phyloP scores from a whole-genome alignment of 2,329 filamentous ascomycete genomes.

The Apiospora kogelbergensis region DNA sequence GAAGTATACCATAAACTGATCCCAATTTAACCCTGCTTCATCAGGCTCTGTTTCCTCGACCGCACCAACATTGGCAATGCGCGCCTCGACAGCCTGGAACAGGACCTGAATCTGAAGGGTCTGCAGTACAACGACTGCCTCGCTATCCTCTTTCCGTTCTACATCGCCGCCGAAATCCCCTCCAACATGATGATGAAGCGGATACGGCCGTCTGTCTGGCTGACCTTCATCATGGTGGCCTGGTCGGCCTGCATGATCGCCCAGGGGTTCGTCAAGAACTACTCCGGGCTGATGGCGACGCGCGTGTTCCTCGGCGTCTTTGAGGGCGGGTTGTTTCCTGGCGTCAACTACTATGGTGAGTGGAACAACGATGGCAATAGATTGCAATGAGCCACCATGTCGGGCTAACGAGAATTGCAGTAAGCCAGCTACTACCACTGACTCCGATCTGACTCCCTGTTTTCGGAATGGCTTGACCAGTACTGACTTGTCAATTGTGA shows the following conservation, averaged over 20 bases:
- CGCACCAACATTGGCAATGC: constrained; percentile 49
- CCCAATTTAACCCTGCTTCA: neutral
- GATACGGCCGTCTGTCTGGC: constrained; percentile 60
- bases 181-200: constrained; percentile 64
- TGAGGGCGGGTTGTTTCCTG: constrained; percentile 62
- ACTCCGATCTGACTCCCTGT: neutral
- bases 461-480: neutral
- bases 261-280: constrained; percentile 26
- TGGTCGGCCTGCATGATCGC: constrained; percentile 24
- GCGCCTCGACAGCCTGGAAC: constrained; percentile 33
- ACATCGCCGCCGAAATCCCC: constrained; percentile 55
- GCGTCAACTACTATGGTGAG: constrained; percentile 54
- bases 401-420: neutral
- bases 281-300: constrained; percentile 36
- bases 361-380: neutral
- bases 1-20: neutral
- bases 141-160: constrained; percentile 61
- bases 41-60: constrained; percentile 50
- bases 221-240: constrained; percentile 63
- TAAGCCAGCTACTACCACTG: neutral
- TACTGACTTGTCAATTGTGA: neutral
- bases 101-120: constrained; percentile 47
- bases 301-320: constrained; percentile 48
- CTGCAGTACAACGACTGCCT: constrained; percentile 63
- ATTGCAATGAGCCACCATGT: neutral